Base-by-base conservation (phyloP, 2,329 filamentous ascomycete species). In the Alternaria hordeiaustralica region DNA sequence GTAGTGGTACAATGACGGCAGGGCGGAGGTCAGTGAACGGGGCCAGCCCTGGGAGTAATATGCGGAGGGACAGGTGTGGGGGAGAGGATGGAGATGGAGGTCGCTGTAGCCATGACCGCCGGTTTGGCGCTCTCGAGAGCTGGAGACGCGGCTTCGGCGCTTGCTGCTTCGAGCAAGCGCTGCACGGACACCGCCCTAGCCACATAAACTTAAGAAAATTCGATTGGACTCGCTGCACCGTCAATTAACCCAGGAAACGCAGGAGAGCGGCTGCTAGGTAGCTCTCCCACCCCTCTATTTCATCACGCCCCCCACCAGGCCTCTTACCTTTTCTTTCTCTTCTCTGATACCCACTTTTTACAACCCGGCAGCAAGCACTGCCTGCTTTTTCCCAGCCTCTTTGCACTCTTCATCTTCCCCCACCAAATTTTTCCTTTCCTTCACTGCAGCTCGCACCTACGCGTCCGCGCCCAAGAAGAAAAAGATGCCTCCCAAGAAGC, bases 401-500 rank as follows among this genome's bases (percentile, higher is more conserved):
- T 72, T 77, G 74, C 74, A 70, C 75, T 76, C 73, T 73, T 82
- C 36, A 49, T 20, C 55, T 50, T 51, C 60, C 63, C 47, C 67
- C 49, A 58, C 65, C 63, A 71, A 64, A 71, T 66, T 75, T 70
- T 71, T 66, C 81, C 81, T 83, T 69, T 65, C 66, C 64, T 63
- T 73, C 69, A 65, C 72, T 41, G 80, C 78, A 84, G 87, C 77
- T 81, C 84, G 86, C 73, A 79, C 80, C 68, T 89, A 87, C 84
- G 85, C 87, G 64, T 85, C 84, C 73, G 84, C 86, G 78, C 69
- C 69, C 66, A 86, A 84, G 76, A 84, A 86, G 80, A 90, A 87
- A 81, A 94, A 89, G 81, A 99, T 99, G 96, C 87, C 93, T 84
- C 96, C 96, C 82, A 99, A 99, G 88, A 98, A 98, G 85, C 86